Percentiles rank a stretch among this genome's conserved stretches.
Conservation (phyloP, 2,329 filamentous ascomycete species). For the Catunica adiposa region DNA sequence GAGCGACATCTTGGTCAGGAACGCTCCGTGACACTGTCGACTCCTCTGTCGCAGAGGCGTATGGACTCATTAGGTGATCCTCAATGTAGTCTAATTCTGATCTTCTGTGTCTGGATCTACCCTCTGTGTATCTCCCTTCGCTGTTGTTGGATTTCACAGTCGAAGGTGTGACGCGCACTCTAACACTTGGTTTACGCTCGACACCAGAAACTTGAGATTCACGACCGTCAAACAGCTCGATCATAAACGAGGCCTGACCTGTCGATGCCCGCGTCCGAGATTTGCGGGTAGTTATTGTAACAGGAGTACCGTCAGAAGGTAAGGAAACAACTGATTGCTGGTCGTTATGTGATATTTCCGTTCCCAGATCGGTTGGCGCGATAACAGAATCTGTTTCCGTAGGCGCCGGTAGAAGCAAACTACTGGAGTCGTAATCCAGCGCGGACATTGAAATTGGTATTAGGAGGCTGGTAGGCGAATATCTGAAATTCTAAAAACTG, state of each 20-base stretch:
- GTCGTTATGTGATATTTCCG: slow-evolving; percentile 52
- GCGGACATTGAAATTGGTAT: slow-evolving; percentile 14
- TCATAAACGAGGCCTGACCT: slow-evolving; percentile 72
- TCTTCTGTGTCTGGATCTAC: slow-evolving; percentile 48
- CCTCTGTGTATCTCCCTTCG: slow-evolving; percentile 33
- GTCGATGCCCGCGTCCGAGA: slow-evolving; percentile 19
- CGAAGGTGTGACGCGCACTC: slow-evolving; percentile 55
- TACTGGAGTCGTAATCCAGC: slow-evolving; percentile 41
- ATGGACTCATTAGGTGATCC: slow-evolving; percentile 53
- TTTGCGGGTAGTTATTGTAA: slow-evolving; percentile 65
- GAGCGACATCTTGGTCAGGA: slow-evolving; percentile 79
- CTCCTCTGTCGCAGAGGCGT: slow-evolving; percentile 63
- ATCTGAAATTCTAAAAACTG: neutral
- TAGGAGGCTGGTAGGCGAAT: neutral
- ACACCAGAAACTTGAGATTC: slow-evolving; percentile 32
- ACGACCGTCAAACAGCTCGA: slow-evolving; percentile 73
- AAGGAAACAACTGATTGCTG: slow-evolving; percentile 63
- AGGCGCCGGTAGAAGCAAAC: slow-evolving; percentile 54
- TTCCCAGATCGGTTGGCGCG: slow-evolving; percentile 43
- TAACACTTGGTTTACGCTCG: slow-evolving; percentile 65
- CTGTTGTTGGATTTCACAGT: neutral
- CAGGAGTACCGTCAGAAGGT: slow-evolving; percentile 73
- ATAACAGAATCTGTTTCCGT: slow-evolving; percentile 38
- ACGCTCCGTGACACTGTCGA: slow-evolving; percentile 62
- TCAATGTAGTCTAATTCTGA: slow-evolving; percentile 34